Percentiles rank a stretch among this genome's conserved stretches.
Conservation (phyloP, 2,329 filamentous ascomycete genomes). For the Achaetomium macrosporum region DNA sequence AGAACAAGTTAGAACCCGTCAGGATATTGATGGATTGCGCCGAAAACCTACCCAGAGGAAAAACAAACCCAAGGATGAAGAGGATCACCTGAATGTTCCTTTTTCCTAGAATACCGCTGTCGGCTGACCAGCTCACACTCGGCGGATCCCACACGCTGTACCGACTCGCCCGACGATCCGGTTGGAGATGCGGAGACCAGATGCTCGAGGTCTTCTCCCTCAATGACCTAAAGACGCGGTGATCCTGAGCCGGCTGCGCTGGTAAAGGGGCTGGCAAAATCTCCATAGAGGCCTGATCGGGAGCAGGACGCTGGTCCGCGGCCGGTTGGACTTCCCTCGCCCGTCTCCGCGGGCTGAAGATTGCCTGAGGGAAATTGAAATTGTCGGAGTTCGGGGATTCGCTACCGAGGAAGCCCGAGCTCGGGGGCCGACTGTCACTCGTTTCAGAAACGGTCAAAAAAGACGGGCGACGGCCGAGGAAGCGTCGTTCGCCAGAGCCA, state of each 20-base stretch:
- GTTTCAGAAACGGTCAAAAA: constrained; percentile 43
- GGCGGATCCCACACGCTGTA: constrained; percentile 70
- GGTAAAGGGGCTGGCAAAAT: constrained; percentile 35
- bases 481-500: constrained; percentile 56
- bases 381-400: constrained; percentile 47
- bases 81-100: constrained; percentile 69
- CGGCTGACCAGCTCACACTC: constrained; percentile 58
- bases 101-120: constrained; percentile 55
- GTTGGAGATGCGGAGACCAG: constrained; percentile 68
- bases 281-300: constrained; percentile 39
- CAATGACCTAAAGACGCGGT: constrained; percentile 28
- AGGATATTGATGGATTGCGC: no score
- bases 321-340: constrained; percentile 33
- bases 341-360: constrained; percentile 43
- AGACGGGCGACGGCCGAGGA: constrained; percentile 40
- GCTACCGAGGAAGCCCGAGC: constrained; percentile 40
- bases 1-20: neutral
- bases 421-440: constrained; percentile 42
- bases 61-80: constrained; percentile 71
- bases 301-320: constrained; percentile 25
- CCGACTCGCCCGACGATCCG: constrained; percentile 53
- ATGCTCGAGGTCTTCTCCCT: constrained; percentile 50
- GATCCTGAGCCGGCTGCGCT: constrained; percentile 26
- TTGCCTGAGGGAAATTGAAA: constrained; percentile 39
- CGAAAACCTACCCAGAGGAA: constrained; percentile 58